Evolutionary conservation across 257 asterid genomes (phyloP).

Genomic region (Galeopsis tetrahit): DNA sequence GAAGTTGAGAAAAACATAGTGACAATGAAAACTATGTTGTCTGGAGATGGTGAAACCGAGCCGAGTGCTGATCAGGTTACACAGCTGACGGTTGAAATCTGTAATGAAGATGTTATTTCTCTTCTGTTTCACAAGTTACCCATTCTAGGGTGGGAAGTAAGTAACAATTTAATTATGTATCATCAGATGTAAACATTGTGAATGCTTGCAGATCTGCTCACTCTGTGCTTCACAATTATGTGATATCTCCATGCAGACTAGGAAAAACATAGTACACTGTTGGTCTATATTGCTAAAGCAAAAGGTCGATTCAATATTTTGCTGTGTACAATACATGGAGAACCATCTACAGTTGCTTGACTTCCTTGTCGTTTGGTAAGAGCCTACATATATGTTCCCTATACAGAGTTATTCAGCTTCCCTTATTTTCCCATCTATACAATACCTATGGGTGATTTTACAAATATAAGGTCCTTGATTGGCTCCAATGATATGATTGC

Average conservation of each 20-base stretch:
- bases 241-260: slow-evolving; percentile 60
- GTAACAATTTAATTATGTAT: slow-evolving; percentile 33
- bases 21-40: slow-evolving; percentile 83
- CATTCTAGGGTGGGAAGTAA: slow-evolving; percentile 96
- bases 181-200: slow-evolving; percentile 17
- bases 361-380: slow-evolving; percentile 95
- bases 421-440: slow-evolving; percentile 20
- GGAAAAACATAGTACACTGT: slow-evolving; percentile 86
- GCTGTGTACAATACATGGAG: slow-evolving; percentile 87
- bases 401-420: slow-evolving; percentile 9
- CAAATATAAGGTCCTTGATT: slow-evolving; percentile 9
- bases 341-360: slow-evolving; percentile 92
- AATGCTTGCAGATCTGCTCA: slow-evolving; percentile 28
- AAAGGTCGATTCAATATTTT: slow-evolving; percentile 67
- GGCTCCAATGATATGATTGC: slow-evolving; percentile 16
- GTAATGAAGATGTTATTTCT: slow-evolving; percentile 82
- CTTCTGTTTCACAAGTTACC: slow-evolving; percentile 90
- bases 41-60: slow-evolving; percentile 92
- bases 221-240: slow-evolving; percentile 35
- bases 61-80: slow-evolving; percentile 79
- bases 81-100: slow-evolving; percentile 80
- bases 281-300: slow-evolving; percentile 95
- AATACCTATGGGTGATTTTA: slow-evolving; percentile 13
- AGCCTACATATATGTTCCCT: slow-evolving; percentile 22
- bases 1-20: slow-evolving; percentile 94